A percentile compares a stretch with the other conserved stretches of the same genome.
Conservation (phyloP, 2,329 filamentous ascomycete genomes). For the Daldinia eschscholtzii region DNA sequence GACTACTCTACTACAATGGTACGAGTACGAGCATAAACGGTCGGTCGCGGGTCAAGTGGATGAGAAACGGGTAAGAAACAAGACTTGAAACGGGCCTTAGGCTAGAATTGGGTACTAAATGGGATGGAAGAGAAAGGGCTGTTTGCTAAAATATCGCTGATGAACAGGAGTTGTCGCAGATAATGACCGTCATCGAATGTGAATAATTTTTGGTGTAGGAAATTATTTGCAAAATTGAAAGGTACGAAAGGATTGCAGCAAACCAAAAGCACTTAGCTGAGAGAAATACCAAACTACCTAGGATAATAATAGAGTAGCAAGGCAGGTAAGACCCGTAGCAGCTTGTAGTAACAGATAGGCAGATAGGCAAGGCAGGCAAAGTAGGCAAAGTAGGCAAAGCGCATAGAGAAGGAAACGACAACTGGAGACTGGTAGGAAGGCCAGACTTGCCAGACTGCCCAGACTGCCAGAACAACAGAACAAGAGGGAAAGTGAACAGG, state of each 20-base stretch:
- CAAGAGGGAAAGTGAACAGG: constrained; percentile 18
- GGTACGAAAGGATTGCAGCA: constrained; percentile 38
- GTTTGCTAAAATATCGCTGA: constrained; percentile 40
- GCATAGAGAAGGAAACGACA: constrained; percentile 32
- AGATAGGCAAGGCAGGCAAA: constrained; percentile 18
- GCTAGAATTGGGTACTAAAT: constrained; percentile 20
- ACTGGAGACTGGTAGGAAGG: constrained; percentile 27
- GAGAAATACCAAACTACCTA: constrained; percentile 19
- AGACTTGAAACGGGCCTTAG: constrained; percentile 18
- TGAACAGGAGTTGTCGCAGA: constrained; percentile 28
- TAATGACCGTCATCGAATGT: constrained; percentile 33
- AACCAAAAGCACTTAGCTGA: constrained; percentile 29
- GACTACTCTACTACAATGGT: constrained; percentile 36
- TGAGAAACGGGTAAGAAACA: constrained; percentile 11
- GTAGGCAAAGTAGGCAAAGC: constrained; percentile 30
- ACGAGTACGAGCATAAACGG: constrained; percentile 37
- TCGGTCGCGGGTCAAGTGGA: constrained; percentile 40
- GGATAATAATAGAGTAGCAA: constrained; percentile 34
- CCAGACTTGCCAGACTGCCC: constrained; percentile 25
- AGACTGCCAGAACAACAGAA: not conserved
- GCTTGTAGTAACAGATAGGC: constrained; percentile 18
- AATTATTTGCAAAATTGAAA: constrained; percentile 41
- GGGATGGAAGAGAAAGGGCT: constrained; percentile 26
- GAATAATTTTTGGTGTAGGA: constrained; percentile 37
- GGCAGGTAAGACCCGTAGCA: constrained; percentile 8